Percentiles rank a stretch among this genome's conserved stretches.
These are phyloP conservation scores for Furcasterigmium sp. DNA, from an alignment of 2,329 filamentous ascomycete genomes.

Conservation along the genomic window DNA sequence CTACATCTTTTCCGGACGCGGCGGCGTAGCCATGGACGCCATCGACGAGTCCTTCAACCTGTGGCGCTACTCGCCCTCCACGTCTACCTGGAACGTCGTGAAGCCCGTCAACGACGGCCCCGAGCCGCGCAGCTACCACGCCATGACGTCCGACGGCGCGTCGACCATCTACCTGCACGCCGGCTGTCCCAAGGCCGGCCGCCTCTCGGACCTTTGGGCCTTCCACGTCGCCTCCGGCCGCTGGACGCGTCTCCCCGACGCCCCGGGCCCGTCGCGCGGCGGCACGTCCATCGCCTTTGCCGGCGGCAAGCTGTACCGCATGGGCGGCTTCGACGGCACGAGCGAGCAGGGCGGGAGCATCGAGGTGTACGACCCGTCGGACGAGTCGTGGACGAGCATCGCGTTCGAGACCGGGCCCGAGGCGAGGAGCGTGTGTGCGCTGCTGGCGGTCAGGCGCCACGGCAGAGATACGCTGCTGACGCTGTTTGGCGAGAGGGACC, in stretches of 20 bases:
- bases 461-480: constrained; percentile 24
- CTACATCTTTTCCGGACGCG: constrained; percentile 59
- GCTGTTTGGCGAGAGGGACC: constrained; percentile 32
- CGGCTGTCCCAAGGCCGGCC: constrained; percentile 52
- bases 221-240: constrained; percentile 39
- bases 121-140: constrained; percentile 51
- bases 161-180: constrained; percentile 54
- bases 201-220: constrained; percentile 55
- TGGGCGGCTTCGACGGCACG: constrained; percentile 60
- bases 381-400: constrained; percentile 19
- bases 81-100: constrained; percentile 38
- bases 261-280: constrained; percentile 47
- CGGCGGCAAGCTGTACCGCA: constrained; percentile 43
- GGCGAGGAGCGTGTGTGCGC: constrained; percentile 22
- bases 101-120: constrained; percentile 33
- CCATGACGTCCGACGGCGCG: constrained; percentile 26
- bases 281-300: constrained; percentile 42
- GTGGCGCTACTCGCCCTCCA: constrained; percentile 45
- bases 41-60: constrained; percentile 52
- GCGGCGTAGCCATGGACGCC: constrained; percentile 53
- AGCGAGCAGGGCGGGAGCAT: constrained; percentile 52
- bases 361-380: constrained; percentile 35
- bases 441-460: constrained; percentile 16
- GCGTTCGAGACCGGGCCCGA: constrained; percentile 21
- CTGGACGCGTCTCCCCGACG: constrained; percentile 49